phyloP scores from a whole-genome alignment of 108 stramenopile genomes.

The Discostella stelligeroides region DNA sequence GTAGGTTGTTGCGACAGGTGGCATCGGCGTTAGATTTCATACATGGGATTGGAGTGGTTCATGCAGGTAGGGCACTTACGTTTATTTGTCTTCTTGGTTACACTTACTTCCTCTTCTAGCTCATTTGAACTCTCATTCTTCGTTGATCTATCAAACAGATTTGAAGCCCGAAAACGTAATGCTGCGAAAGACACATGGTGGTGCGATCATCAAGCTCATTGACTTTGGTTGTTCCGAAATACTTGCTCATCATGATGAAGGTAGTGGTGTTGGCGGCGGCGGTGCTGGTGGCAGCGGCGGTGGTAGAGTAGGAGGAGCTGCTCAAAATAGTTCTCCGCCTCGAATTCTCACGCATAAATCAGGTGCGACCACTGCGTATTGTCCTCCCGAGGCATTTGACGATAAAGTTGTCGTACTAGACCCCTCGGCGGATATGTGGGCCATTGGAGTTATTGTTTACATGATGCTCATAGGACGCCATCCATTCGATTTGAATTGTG shows the following conservation, averaged over 20 bases:
- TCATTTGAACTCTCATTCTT: slow-evolving; percentile 3
- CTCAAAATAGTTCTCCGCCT: slow-evolving; percentile 18
- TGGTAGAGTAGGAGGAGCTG: slow-evolving; percentile 8
- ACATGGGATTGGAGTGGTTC: slow-evolving; percentile 47
- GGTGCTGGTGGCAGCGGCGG: no score
- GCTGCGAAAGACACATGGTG: slow-evolving; percentile 41
- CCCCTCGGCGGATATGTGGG: slow-evolving; percentile 51
- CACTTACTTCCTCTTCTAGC: not conserved
- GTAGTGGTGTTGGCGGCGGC: no score
- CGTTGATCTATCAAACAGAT: slow-evolving; percentile 16
- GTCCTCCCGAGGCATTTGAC: slow-evolving; percentile 53
- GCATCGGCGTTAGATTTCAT: slow-evolving; percentile 43
- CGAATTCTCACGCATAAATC: slow-evolving; percentile 30
- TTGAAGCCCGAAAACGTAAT: slow-evolving; percentile 60
- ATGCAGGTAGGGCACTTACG: slow-evolving; percentile 42
- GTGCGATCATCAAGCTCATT: slow-evolving; percentile 52
- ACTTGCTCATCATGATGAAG: slow-evolving; percentile 32
- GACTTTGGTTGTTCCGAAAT: slow-evolving; percentile 58
- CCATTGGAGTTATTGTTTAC: slow-evolving; percentile 54
- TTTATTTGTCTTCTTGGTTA: not conserved
- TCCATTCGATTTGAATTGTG: slow-evolving; percentile 63
- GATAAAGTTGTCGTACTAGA: slow-evolving; percentile 18
- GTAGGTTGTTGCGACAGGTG: slow-evolving; percentile 55
- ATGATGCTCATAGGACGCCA: slow-evolving; percentile 63
- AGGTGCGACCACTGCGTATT: slow-evolving; percentile 53